These are phyloP conservation scores for Tetracladium marchalianum DNA, from an alignment of 495 filamentous ascomycete genomes.

Conservation along the genomic window DNA sequence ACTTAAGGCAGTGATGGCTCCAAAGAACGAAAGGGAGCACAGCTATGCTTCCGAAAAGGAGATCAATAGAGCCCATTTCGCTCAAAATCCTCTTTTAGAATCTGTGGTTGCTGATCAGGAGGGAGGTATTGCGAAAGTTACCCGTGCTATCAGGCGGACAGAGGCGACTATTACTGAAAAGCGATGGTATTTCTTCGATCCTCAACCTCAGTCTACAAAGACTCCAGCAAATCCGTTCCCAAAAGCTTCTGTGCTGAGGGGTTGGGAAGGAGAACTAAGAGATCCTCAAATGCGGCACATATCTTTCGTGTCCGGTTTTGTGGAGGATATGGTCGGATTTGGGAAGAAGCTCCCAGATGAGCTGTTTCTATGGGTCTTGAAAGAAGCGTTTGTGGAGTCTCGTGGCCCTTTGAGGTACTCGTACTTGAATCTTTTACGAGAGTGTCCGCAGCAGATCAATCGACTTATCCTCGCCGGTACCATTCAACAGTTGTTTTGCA, in stretches of 20 bases:
- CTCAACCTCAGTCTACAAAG: slow-evolving; percentile 36
- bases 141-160: slow-evolving; percentile 64
- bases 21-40: slow-evolving; percentile 22
- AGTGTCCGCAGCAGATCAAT: slow-evolving; percentile 25
- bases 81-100: slow-evolving; percentile 8
- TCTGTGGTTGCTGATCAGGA: slow-evolving; percentile 23
- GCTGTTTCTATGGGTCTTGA: slow-evolving; percentile 63
- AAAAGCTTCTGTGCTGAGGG: slow-evolving; percentile 17
- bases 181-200: slow-evolving; percentile 50
- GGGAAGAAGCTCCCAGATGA: slow-evolving; percentile 52
- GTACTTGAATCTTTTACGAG: slow-evolving; percentile 42
- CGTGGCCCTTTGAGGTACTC: slow-evolving; percentile 52
- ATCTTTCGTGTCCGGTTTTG: slow-evolving; percentile 57
- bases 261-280: slow-evolving; percentile 30
- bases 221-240: slow-evolving; percentile 23
- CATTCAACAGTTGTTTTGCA: slow-evolving; percentile 29
- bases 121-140: slow-evolving; percentile 40
- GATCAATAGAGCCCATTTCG: not conserved
- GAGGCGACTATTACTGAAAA: slow-evolving; percentile 53
- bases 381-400: slow-evolving; percentile 52
- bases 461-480: slow-evolving; percentile 27
- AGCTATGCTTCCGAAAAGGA: slow-evolving; percentile 17
- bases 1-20: slow-evolving; percentile 34
- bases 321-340: slow-evolving; percentile 46
- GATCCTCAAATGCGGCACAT: slow-evolving; percentile 45